Evolutionary conservation across 2,329 filamentous ascomycete genomes (phyloP).

Genomic region (Sporothrix luriei): DNA sequence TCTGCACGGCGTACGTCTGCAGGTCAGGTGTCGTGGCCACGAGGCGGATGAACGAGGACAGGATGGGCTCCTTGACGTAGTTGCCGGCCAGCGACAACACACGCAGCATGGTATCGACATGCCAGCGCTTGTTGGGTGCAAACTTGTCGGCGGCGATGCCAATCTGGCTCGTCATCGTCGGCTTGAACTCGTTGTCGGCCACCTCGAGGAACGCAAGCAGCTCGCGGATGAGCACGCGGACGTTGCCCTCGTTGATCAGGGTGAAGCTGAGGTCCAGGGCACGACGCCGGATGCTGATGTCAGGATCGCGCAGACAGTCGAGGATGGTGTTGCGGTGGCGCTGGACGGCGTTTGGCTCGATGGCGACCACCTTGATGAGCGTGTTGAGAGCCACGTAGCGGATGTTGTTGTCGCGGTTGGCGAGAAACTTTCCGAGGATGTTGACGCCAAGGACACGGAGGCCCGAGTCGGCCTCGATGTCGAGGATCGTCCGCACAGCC

Average conservation of each 20-base stretch:
- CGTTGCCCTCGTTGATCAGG: slow-evolving; percentile 94
- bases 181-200: slow-evolving; percentile 97
- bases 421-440: slow-evolving; percentile 91
- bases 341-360: slow-evolving; percentile 96
- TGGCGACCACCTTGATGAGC: slow-evolving; percentile 94
- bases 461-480: slow-evolving; percentile 96
- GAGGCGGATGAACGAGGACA: slow-evolving; percentile 93
- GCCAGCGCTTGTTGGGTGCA: slow-evolving; percentile 96
- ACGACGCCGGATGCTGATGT: slow-evolving; percentile 94
- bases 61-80: slow-evolving; percentile 95
- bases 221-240: slow-evolving; percentile 89
- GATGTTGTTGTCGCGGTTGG: slow-evolving; percentile 99
- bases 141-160: slow-evolving; percentile 95
- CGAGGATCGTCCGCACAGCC: slow-evolving; percentile 92
- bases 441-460: slow-evolving; percentile 94
- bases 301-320: slow-evolving; percentile 92
- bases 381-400: slow-evolving; percentile 97
- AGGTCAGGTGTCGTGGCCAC: slow-evolving; percentile 93
- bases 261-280: slow-evolving; percentile 98
- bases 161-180: slow-evolving; percentile 97
- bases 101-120: slow-evolving; percentile 95
- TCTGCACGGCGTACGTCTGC: slow-evolving; percentile 95
- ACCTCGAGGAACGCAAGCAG: slow-evolving; percentile 93
- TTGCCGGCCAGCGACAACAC: slow-evolving; percentile 92
- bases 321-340: slow-evolving; percentile 96